Evolutionary conservation across 768 basidiomycete genomes (phyloP).

Genomic region (Suillus lakei): DNA sequence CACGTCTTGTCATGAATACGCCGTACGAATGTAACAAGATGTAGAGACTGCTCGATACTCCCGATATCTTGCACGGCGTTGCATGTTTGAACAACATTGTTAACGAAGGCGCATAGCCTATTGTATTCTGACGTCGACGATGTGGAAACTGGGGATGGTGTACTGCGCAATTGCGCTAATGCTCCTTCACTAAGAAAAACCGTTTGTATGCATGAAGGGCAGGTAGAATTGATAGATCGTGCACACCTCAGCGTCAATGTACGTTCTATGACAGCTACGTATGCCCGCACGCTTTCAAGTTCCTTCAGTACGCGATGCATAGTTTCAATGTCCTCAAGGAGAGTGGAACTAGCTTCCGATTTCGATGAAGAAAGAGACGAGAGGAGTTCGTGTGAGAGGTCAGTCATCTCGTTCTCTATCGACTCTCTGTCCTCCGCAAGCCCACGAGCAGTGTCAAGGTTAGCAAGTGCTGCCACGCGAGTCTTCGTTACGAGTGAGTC

Average conservation of each 20-base stretch:
- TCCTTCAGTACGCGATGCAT: conserved; percentile 80
- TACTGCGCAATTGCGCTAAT: conserved; percentile 51
- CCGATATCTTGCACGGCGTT: conserved; percentile 48
- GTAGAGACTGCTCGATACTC: conserved; percentile 53
- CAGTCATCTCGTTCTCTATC: conserved; percentile 76
- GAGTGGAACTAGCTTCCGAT: conserved; percentile 55
- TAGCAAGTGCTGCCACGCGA: conserved; percentile 47
- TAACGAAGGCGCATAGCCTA: conserved; percentile 64
- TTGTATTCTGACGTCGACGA: conserved; percentile 61
- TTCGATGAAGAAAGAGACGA: conserved; percentile 52
- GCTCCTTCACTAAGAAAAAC: conserved; percentile 56
- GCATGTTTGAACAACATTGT: conserved; percentile 50
- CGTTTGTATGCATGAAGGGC: conserved; percentile 13
- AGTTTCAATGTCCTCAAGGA: conserved; percentile 83
- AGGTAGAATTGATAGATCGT: conserved; percentile 3
- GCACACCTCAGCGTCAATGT: conserved; percentile 74
- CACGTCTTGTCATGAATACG: conserved; percentile 74
- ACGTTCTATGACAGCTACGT: conserved; percentile 75
- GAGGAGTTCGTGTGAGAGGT: conserved; percentile 66
- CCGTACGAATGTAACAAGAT: conserved; percentile 65
- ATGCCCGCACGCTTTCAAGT: conserved; percentile 74
- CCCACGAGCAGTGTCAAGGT: conserved; percentile 70
- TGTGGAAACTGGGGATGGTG: conserved; percentile 45
- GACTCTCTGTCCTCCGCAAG: conserved; percentile 78
- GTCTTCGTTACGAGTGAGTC: conserved; percentile 53